Conservation (phyloP, 345 rosid species). For the Melaleuca quinquenervia region DNA sequence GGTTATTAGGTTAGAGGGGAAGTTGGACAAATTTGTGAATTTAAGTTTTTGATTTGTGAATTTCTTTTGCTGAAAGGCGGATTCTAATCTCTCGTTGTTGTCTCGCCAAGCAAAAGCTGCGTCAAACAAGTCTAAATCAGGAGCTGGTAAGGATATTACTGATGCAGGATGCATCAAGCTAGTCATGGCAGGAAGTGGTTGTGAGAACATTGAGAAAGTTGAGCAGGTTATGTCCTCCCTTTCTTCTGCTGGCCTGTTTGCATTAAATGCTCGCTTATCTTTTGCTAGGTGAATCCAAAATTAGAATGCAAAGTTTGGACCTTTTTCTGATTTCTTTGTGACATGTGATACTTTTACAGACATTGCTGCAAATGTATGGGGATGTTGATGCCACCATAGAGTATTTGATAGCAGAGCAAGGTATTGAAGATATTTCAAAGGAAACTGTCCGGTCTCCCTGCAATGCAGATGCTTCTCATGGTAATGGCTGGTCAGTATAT, state of each 20-base stretch:
- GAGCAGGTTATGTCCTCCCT: conserved; percentile 33
- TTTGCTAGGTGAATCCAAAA: not conserved
- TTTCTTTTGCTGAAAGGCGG: conserved; percentile 57
- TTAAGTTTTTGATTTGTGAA: not conserved
- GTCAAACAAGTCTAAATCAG: conserved; percentile 33
- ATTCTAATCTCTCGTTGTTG: conserved; percentile 69
- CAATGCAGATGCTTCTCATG: conserved; percentile 28
- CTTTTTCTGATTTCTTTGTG: not conserved
- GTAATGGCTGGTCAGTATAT: conserved; percentile 37
- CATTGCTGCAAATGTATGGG: conserved; percentile 60
- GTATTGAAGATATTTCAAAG: conserved; percentile 17
- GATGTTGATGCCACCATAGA: conserved; percentile 84
- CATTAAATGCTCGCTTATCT: not conserved
- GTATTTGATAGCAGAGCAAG: conserved; percentile 62
- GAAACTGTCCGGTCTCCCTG: conserved; percentile 18
- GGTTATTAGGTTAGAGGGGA: not conserved
- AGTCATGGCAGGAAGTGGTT: conserved; percentile 75
- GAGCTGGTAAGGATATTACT: conserved; percentile 13
- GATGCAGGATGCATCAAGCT: conserved; percentile 51
- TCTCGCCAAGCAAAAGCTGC: conserved; percentile 53
- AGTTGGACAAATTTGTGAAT: not conserved
- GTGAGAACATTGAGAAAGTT: conserved; percentile 52
- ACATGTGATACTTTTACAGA: conserved; percentile 22
- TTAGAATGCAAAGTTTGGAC: not conserved
- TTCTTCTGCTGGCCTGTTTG: not conserved